Evolutionary conservation across 805 yeast species (phyloP), one percentile per base, ranked within the genome.

Genomic region (Ogataea haglerorum): DNA sequence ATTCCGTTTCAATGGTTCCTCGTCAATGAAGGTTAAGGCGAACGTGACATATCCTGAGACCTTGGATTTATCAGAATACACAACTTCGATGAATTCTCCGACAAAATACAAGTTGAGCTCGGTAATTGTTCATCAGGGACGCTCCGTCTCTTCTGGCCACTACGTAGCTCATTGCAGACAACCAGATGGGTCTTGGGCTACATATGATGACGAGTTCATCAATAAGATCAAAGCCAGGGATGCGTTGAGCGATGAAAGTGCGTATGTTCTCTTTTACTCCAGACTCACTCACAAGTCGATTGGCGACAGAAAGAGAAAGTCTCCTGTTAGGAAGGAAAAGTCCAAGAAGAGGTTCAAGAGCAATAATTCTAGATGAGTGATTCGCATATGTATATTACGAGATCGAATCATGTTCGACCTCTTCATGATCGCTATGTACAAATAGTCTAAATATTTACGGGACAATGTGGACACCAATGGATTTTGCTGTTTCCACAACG

Each of bases 111-210:
- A 81, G 58, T 72, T 93, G 49, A 71, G 78, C 13, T 79, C 90
- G 16, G 96, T 91, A 13, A 85, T 91, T 45, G 91, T 89, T 4
- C 99, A 93, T 58, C 96, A 87, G 54, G 99, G 99, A 29, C 72
- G 98, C 48, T 85, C 96, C 2, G 81, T 90, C 10, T 80, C 89
- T 32, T 81, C 93, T 3, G 99, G 99, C 3, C 99, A 93, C 63
- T 93, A 93, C 57, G 77, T 89, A 44, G 85, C 95, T 1, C 88
- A 86, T 58, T 86, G 96, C 58, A 76, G 84, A 47, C 96, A 90
- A 63, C 95, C 97, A 1, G 93, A 86, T 63, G 91, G 89, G 2
- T 65, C 83, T 2, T 93, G 98, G 99, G 82, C 88, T 21, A 82
- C 88, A 8, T 93, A 91, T 62, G 98, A 93, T 59, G 99, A 93